phyloP scores from a whole-genome alignment of 768 basidiomycete species.

The Russula ochroleuca region DNA sequence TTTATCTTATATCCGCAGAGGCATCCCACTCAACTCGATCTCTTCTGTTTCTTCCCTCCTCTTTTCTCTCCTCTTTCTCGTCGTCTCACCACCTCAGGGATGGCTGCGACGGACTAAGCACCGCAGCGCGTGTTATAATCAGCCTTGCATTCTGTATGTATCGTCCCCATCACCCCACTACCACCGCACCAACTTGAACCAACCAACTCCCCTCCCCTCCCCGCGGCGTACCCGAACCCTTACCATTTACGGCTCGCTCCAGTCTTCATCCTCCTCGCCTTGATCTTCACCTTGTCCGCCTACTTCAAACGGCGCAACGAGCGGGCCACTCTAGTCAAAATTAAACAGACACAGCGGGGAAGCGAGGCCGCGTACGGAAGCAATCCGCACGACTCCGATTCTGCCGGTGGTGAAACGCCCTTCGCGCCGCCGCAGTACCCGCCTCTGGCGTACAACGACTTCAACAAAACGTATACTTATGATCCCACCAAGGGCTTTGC shows the following conservation, averaged over 20 bases:
- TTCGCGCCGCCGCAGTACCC: conserved; percentile 8
- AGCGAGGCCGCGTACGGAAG: neutral
- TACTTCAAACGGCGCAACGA: conserved; percentile 3
- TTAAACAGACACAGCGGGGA: neutral
- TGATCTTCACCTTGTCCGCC: neutral
- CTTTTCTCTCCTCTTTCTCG: too few species aligned
- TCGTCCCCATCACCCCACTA: too few species aligned
- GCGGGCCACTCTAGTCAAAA: neutral
- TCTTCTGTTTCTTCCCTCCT: too few species aligned
- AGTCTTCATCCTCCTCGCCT: neutral
- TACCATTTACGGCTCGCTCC: too few species aligned
- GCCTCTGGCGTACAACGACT: neutral
- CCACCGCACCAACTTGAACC: too few species aligned
- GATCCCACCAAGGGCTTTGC: conserved; percentile 10
- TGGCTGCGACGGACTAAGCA: conserved; percentile 4
- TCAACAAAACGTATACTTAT: neutral
- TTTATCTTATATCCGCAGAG: neutral
- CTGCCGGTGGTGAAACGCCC: neutral
- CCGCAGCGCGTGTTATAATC: neutral
- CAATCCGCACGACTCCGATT: neutral
- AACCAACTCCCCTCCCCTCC: too few species aligned
- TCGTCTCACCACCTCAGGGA: neutral
- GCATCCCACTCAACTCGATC: neutral
- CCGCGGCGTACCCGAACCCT: too few species aligned
- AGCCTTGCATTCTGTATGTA: conserved; percentile 4